Evolutionary conservation across 1,139 yeast species (phyloP).

Genomic region (Schwanniomyces etchellsii): DNA sequence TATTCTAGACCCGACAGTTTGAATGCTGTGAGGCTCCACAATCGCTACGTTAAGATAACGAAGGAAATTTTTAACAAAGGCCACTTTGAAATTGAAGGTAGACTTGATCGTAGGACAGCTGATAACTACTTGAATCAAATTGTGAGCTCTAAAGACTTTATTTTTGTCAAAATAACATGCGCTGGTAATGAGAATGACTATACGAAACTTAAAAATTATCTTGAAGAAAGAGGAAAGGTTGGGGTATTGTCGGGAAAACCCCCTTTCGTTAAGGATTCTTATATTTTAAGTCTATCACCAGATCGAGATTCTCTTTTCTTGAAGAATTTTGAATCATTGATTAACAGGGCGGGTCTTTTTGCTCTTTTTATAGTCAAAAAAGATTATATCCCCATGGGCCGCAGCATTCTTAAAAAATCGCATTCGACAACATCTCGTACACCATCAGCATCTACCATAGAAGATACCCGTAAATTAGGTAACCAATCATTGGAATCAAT

Average conservation of each 20-base stretch:
- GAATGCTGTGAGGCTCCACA: constrained; percentile 15
- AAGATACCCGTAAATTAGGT: background rate
- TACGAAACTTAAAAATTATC: constrained; percentile 48
- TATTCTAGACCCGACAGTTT: constrained; percentile 21
- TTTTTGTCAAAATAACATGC: constrained; percentile 38
- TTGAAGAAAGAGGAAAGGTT: constrained; percentile 42
- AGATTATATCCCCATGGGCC: constrained; percentile 24
- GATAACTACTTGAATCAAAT: constrained; percentile 52
- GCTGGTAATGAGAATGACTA: constrained; percentile 23
- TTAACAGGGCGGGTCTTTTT: constrained; percentile 29
- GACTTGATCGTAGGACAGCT: constrained; percentile 51
- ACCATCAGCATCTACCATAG: background rate
- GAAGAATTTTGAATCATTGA: constrained; percentile 12
- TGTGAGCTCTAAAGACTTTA: constrained; percentile 43
- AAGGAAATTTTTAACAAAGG: constrained; percentile 23
- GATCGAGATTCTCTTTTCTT: constrained; percentile 22
- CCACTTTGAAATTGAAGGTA: constrained; percentile 54
- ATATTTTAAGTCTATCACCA: constrained; percentile 45
- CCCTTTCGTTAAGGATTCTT: constrained; percentile 57
- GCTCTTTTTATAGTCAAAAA: constrained; percentile 44
- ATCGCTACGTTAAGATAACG: constrained; percentile 23
- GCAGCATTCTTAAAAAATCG: constrained; percentile 16
- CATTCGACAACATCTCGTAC: constrained; percentile 4
- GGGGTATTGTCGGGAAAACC: constrained; percentile 58
- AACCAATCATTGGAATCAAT: constrained; percentile 15